Conservation (phyloP, 768 basidiomycete genomes). For the Lactifluus subvellereus region DNA sequence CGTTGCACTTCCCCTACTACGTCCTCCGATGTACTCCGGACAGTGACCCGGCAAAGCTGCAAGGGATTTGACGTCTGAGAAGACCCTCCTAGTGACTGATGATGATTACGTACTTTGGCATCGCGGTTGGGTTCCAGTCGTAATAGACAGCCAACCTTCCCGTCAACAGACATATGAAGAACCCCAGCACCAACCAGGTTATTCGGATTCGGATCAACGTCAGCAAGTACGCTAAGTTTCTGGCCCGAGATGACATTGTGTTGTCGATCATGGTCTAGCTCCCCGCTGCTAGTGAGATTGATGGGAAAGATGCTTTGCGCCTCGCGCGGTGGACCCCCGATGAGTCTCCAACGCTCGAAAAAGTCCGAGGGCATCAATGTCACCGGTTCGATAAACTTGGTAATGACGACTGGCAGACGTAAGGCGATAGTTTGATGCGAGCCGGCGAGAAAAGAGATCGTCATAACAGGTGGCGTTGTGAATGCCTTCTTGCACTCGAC, state of each 20-base stretch:
- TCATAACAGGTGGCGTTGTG: slow-evolving; percentile 66
- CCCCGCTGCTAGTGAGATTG: slow-evolving; percentile 54
- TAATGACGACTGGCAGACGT: slow-evolving; percentile 78
- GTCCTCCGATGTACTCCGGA: slow-evolving; percentile 91
- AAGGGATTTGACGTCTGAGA: not conserved
- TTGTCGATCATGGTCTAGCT: slow-evolving; percentile 70
- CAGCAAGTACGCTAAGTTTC: slow-evolving; percentile 68
- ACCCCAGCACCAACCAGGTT: slow-evolving; percentile 97
- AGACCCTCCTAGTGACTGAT: not conserved
- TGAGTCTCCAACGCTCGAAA: slow-evolving; percentile 97
- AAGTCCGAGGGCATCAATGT: slow-evolving; percentile 78
- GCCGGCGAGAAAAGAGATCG: slow-evolving; percentile 87
- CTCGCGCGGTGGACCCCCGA: slow-evolving; percentile 92
- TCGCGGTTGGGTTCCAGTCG: slow-evolving; percentile 93
- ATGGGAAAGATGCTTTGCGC: slow-evolving; percentile 86
- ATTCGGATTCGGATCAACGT: slow-evolving; percentile 89
- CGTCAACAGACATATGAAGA: slow-evolving; percentile 82
- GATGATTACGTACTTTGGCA: slow-evolving; percentile 63
- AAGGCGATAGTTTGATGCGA: slow-evolving; percentile 83
- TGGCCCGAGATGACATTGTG: slow-evolving; percentile 74
- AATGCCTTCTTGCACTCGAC: slow-evolving; percentile 93
- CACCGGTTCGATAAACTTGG: slow-evolving; percentile 93
- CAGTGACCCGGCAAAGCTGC: slow-evolving; percentile 86
- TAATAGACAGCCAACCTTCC: slow-evolving; percentile 93
- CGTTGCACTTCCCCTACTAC: slow-evolving; percentile 71